Base-by-base conservation (phyloP, 2,329 filamentous ascomycete species). In the Massarina eburnea region DNA sequence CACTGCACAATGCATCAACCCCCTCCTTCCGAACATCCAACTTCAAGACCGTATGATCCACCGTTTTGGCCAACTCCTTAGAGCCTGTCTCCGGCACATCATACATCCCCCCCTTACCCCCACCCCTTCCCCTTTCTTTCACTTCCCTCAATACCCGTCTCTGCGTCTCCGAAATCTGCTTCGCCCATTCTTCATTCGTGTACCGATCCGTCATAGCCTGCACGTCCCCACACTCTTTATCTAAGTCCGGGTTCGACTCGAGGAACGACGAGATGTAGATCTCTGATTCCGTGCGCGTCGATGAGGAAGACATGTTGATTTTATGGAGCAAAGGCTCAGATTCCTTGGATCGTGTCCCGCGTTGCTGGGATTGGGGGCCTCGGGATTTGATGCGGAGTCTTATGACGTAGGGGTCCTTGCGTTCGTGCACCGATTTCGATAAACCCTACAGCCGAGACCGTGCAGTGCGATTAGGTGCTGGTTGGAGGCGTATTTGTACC, bases 1-100 rank as follows among this genome's bases (percentile, higher is more conserved):
- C 81, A 2, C 67, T 67, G 58, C 81, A 84, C 22, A 84, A 66
- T 8, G 61, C 65, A 60, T 81, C 77, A 45, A 84, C 76, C 46
- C 80, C 73, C 14, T 67, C 58, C 4, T 64, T 56, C 21, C 74
- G 78, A 8, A 74, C 71, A 54, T 78, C 76, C 41, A 75, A 57
- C 57, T 76, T 77, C 45, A 79, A 57, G n/a, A 77, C 61, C 3
- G 76, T 78, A 58, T 79, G 76, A 58, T 79, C 76, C 21, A 79
- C 68, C 18, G 64, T 69, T 52, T 67, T 59, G 2, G 68, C 66
- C 46, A 71, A 51, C 43, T 63, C 45, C 45, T 49, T 62, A 43
- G 63, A 63, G 21, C 55, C 58, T 45, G 59, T 57, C 33, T 32
- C 44, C 15, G 66, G 66, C 10, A 53, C 61, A 10, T 59, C 54